Base-by-base conservation (phyloP, 2,329 filamentous ascomycete species). In the Biscogniauxia sp. region DNA sequence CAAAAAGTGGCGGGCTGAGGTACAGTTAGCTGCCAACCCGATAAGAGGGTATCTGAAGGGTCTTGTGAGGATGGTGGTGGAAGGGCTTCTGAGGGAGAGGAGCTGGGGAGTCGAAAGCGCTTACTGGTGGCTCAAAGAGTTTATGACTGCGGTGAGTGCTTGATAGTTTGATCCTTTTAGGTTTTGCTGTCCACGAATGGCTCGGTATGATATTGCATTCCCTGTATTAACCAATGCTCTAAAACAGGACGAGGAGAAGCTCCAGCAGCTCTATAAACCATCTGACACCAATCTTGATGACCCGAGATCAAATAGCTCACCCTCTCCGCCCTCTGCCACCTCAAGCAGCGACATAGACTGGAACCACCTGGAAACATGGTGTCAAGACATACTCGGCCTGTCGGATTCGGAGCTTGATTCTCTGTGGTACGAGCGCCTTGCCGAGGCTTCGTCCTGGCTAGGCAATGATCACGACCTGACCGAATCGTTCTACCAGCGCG, bases 361-460 rank as follows among this genome's bases (percentile, higher is more conserved):
- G 62, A 51, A 63, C 23, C 17, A 49, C 15, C 26, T 64, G 17
- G 66, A 60, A 37, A 53, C 9, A 17, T 69, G 65, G 64, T 66
- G 64, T 37, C 64, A 60, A 53, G 37, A 45, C 19, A 58, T 63
- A 23, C 55, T 65, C 11, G 61, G 55, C 13, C 53, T 63, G 37
- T 26, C 56, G 3, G 57, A 65, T n/a, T 52, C 56, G 11, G 64
- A 64, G 13, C 58, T 69, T 19, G 51, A 68, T 49, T 69, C 68
- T 2, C 60, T 69, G 17, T 68, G 68, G 67, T 69, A 65, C 20
- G 67, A 68, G 56, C 67, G 67, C n/a, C 64, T 70, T 7, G 68
- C 67, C 11, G 52, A 63, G 28, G 37, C 49, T 20, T 56, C 65
- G 4, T 57, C 17, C 50, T 20, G 2, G 7, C 20, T 56, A 2